Evolutionary conservation across 768 basidiomycete species (phyloP), one percentile per base, ranked within the genome.

Genomic region (Punctularia strigosozonata): DNA sequence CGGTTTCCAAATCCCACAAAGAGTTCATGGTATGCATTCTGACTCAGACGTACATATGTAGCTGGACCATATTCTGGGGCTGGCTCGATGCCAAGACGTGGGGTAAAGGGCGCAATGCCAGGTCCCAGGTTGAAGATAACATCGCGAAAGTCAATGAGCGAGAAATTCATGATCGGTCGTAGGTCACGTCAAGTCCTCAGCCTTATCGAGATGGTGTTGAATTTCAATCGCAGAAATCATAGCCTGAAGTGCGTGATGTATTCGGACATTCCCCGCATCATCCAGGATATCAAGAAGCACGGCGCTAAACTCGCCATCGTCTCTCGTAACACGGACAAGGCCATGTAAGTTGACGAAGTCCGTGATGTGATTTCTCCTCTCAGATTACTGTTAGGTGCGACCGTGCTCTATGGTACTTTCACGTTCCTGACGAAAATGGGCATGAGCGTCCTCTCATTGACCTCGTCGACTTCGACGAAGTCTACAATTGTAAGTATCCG

Each of bases 61-160:
- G 36, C 36, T 37, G 36, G 36, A 37, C 36, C 20, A 37, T 37
- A 10, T 37, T 37, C 36, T 37, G 36, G 36, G 36, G 36, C 8
- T 37, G 36, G 36, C 36, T 37, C 12, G 22, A 37, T 23, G 36
- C 17, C 5, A 37, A 23, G 19, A 7, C 12, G 8, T 37, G 36
- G 36, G 36, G 36, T 14, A 37, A 37, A 23, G 36, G 36, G 12
- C n/a, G 18, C 21, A 17, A 17, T 37, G 36, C 36, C 6, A 20
- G 10, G 18, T 37, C 36, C 36, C 36, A 17, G 5, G 17, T 24
- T 10, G 36, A 19, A 37, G 36, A 37, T 23, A 37, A 37, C 17
- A 24, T 37, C 36, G 36, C n/a, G 20, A 19, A 37, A 23, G 24
- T 19, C 5, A 37, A 37, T 37, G 19, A 37, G 12, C 24, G 36